phyloP scores from a whole-genome alignment of 257 asterid genomes.

The Salvia splendens region DNA sequence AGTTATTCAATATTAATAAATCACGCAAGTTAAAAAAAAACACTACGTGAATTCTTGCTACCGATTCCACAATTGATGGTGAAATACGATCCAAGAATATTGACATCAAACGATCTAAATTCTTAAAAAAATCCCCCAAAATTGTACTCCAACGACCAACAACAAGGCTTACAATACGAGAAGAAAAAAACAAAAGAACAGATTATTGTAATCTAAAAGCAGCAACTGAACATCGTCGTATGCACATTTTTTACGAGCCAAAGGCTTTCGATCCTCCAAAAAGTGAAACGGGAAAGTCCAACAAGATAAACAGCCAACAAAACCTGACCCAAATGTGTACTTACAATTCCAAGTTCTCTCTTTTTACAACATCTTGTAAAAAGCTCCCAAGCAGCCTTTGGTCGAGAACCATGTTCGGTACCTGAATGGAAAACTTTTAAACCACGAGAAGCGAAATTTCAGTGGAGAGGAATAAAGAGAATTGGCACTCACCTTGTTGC shows the following conservation, averaged over 20 bases:
- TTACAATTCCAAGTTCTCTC: slow-evolving; percentile 38
- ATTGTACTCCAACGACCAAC: background rate
- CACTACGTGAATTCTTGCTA: background rate
- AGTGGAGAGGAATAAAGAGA: slow-evolving; percentile 3
- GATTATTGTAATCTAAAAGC: background rate
- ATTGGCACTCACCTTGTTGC: slow-evolving; percentile 67
- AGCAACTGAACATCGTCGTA: background rate
- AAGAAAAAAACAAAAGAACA: background rate
- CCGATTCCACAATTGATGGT: background rate
- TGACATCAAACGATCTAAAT: background rate
- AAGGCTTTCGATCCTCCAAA: background rate
- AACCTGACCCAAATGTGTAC: background rate
- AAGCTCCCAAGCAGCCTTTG: slow-evolving; percentile 82
- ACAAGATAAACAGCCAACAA: background rate
- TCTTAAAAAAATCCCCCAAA: background rate
- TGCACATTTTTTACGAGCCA: background rate
- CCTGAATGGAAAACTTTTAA: slow-evolving; percentile 48
- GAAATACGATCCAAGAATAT: background rate
- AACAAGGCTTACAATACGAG: no score
- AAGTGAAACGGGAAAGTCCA: slow-evolving; percentile 1
- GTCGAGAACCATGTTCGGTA: slow-evolving; percentile 80
- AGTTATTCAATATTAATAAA: background rate
- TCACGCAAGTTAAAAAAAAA: background rate
- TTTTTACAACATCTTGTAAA: slow-evolving; percentile 47
- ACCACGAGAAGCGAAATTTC: slow-evolving; percentile 15